Conservation (phyloP, 257 asterid genomes). For the Gentiana straminea region DNA sequence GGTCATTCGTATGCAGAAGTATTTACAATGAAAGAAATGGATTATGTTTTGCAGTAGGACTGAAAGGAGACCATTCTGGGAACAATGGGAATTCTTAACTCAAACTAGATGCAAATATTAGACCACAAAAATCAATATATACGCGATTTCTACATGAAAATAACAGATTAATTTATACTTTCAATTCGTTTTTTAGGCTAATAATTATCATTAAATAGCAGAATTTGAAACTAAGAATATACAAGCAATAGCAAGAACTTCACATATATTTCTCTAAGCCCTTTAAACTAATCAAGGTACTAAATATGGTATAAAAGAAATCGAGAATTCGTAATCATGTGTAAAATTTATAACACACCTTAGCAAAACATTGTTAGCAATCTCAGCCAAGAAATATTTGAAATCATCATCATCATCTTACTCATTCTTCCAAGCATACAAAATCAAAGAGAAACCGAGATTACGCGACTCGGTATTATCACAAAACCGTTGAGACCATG, state of each 20-base stretch:
- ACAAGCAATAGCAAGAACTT: constrained; percentile 11
- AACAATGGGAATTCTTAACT: too few relatives aligned
- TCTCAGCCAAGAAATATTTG: constrained; percentile 12
- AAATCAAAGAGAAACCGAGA: constrained; percentile 32
- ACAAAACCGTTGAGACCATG: constrained; percentile 28
- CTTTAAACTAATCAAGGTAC: constrained; percentile 10
- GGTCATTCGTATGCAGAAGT: too few relatives aligned
- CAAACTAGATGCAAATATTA: too few relatives aligned
- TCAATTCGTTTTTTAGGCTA: too few relatives aligned
- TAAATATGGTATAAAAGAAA: constrained; percentile 13
- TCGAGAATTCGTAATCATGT: constrained; percentile 14
- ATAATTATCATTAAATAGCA: not conserved
- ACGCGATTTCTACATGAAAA: too few relatives aligned
- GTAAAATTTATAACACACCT: constrained; percentile 18
- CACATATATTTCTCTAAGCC: constrained; percentile 6
- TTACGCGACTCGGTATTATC: constrained; percentile 20
- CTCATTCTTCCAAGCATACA: constrained; percentile 41
- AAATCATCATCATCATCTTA: constrained; percentile 16
- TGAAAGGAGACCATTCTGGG: too few relatives aligned
- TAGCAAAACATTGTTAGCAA: constrained; percentile 18
- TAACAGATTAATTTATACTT: too few relatives aligned
- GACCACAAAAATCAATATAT: too few relatives aligned
- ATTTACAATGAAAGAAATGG: too few relatives aligned
- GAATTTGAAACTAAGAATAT: constrained; percentile 15
- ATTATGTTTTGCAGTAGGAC: too few relatives aligned